Conservation (phyloP, 176 grass and related monocot genomes). For the Themeda triandra region DNA sequence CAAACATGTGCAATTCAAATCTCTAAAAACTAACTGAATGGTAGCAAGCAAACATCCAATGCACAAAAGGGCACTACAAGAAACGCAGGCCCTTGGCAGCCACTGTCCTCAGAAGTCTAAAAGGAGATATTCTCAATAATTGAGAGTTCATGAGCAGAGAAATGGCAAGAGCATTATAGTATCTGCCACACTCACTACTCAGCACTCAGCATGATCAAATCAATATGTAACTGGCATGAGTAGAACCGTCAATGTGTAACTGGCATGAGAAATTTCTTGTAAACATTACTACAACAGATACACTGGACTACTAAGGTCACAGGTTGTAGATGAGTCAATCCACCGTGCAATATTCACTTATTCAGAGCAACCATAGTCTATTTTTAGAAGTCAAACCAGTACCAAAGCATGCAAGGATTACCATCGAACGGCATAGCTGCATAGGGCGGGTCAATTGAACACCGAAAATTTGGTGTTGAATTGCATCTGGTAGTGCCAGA, state of each 20-base stretch:
- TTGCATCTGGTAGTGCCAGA: too few relatives aligned
- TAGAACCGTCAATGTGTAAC: neutral
- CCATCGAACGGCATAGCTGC: too few relatives aligned
- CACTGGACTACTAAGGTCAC: neutral
- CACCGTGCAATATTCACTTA: neutral
- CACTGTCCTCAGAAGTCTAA: too few relatives aligned
- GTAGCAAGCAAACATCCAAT: too few relatives aligned
- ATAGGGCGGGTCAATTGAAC: too few relatives aligned
- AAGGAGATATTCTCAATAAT: neutral
- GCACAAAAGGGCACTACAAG: too few relatives aligned
- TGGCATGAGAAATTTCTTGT: neutral
- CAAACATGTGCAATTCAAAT: too few relatives aligned
- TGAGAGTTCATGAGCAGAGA: neutral
- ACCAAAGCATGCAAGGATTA: too few relatives aligned
- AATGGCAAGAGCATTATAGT: neutral
- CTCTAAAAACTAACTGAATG: too few relatives aligned
- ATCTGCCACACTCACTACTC: neutral
- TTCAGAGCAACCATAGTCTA: neutral
- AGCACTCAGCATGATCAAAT: neutral
- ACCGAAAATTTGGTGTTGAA: too few relatives aligned
- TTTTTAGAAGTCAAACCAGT: neutral
- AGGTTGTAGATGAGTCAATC: neutral
- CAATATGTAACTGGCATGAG: neutral
- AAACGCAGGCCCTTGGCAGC: too few relatives aligned
- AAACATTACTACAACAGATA: neutral